Evolutionary conservation across 2,329 filamentous ascomycete genomes (phyloP).

Genomic region (Davidsoniella virescens): DNA sequence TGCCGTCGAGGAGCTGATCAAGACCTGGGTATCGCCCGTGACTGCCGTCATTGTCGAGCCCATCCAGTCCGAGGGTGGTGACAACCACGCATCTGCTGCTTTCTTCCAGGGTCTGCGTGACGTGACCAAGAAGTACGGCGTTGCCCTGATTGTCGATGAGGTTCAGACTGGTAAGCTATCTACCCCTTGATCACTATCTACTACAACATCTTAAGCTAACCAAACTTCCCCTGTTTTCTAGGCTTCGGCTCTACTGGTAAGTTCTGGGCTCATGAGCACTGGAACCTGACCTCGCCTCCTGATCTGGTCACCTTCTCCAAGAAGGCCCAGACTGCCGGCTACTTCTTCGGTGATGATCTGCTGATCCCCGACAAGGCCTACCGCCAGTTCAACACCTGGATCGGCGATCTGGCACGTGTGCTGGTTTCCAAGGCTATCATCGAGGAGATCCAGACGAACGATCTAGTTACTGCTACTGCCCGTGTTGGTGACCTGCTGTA

Average conservation of each 20-base stretch:
- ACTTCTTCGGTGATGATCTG: conserved; percentile 70
- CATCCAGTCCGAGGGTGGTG: conserved; percentile 83
- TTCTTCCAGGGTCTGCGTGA: conserved; percentile 78
- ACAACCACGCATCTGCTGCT: conserved; percentile 77
- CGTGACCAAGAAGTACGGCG: conserved; percentile 58
- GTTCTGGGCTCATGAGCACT: conserved; percentile 97
- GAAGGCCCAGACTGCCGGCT: conserved; percentile 86
- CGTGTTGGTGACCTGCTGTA: conserved; percentile 54
- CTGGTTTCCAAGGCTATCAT: conserved; percentile 78
- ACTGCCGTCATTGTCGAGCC: conserved; percentile 77
- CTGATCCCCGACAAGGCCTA: conserved; percentile 84
- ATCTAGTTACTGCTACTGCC: conserved; percentile 65
- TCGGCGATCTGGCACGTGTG: conserved; percentile 77
- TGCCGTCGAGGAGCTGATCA: conserved; percentile 70
- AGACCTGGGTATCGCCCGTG: conserved; percentile 61
- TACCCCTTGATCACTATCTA: not conserved
- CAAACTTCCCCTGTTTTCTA: not conserved
- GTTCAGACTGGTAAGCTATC: conserved; percentile 52
- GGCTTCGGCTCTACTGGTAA: conserved; percentile 77
- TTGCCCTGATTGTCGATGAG: conserved; percentile 84
- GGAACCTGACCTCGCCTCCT: conserved; percentile 61
- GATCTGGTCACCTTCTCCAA: conserved; percentile 94
- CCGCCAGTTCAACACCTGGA: conserved; percentile 95
- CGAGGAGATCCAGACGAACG: conserved; percentile 58
- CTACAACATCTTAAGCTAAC: not conserved